A percentile compares a stretch with the other conserved stretches of the same genome.
phyloP scores from a whole-genome alignment of 202 grass and related monocot genomes.

The Zoysia matrella region DNA sequence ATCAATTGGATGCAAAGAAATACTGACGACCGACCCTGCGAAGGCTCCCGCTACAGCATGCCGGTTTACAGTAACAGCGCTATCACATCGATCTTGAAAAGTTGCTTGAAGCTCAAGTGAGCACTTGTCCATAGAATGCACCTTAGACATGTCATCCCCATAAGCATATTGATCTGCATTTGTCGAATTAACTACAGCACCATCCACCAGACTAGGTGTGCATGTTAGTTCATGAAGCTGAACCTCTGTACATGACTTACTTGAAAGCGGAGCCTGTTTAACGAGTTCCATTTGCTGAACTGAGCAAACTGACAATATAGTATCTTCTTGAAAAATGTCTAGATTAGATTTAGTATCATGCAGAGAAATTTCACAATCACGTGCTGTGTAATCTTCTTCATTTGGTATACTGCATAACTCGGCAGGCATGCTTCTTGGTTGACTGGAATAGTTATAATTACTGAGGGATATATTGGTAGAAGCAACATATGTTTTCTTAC shows the following conservation, averaged over 20 bases:
- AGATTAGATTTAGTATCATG: slow-evolving; percentile 25
- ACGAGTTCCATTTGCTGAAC: slow-evolving; percentile 25
- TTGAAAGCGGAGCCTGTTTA: slow-evolving; percentile 48
- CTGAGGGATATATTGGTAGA: slow-evolving; percentile 22
- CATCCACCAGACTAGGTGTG: slow-evolving; percentile 35
- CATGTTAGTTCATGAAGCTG: slow-evolving; percentile 37
- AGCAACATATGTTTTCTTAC: slow-evolving; percentile 17
- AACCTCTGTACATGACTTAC: slow-evolving; percentile 47
- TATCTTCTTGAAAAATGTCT: slow-evolving; percentile 39
- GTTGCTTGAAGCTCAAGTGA: slow-evolving; percentile 34
- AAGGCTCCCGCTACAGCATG: slow-evolving; percentile 89
- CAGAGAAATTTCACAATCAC: slow-evolving; percentile 40
- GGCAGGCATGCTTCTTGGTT: slow-evolving; percentile 48
- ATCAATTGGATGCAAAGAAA: slow-evolving; percentile 95
- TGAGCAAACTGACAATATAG: slow-evolving; percentile 40
- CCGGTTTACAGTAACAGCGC: slow-evolving; percentile 58
- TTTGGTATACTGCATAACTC: slow-evolving; percentile 33
- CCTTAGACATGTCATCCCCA: slow-evolving; percentile 34
- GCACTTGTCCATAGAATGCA: slow-evolving; percentile 31
- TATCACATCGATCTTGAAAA: slow-evolving; percentile 54
- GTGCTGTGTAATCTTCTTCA: slow-evolving; percentile 21
- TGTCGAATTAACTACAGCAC: slow-evolving; percentile 41
- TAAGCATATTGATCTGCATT: slow-evolving; percentile 46
- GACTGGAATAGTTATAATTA: slow-evolving; percentile 33
- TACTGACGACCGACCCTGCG: slow-evolving; percentile 75